Evolutionary conservation across 2,329 filamentous ascomycete genomes (phyloP).

Genomic region (Ophiostoma tasmaniense): DNA sequence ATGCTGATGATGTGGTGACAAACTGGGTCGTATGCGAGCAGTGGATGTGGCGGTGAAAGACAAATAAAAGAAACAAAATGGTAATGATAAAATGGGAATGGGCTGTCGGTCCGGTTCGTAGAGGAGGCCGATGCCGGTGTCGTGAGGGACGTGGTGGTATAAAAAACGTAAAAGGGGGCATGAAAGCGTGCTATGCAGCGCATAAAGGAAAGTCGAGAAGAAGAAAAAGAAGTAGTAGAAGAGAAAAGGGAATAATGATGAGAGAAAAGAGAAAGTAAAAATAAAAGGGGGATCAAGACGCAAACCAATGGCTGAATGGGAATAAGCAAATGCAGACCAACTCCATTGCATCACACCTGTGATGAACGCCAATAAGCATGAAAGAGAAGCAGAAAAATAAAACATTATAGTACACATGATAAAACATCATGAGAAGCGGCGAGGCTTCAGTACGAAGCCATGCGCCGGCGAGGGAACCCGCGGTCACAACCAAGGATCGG

Average conservation of each 20-base stretch:
- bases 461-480: conserved; percentile 44
- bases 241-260: too few relatives aligned
- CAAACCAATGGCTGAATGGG: conserved; percentile 11
- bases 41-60: not conserved
- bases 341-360: conserved; percentile 1
- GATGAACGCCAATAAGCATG: conserved; percentile 6
- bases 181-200: conserved; percentile 1
- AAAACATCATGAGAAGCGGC: not conserved
- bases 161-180: conserved; percentile 3
- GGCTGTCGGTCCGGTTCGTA: not conserved
- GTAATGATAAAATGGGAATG: not conserved
- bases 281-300: not conserved
- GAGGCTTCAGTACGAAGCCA: conserved; percentile 51
- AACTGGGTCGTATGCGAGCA: not conserved
- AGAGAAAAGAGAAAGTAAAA: too few relatives aligned
- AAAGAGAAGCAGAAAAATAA: not conserved
- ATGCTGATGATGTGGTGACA: not conserved
- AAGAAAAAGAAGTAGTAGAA: not conserved
- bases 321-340: conserved; percentile 6
- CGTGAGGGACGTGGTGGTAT: conserved; percentile 9
- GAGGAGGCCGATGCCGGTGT: not conserved
- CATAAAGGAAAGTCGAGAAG: not conserved
- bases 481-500: conserved; percentile 41
- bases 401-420: conserved; percentile 10
- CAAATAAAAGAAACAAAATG: not conserved